Evolutionary conservation across 1,284 basidiomycete species (phyloP).

Genomic region (Pterula multifida): DNA sequence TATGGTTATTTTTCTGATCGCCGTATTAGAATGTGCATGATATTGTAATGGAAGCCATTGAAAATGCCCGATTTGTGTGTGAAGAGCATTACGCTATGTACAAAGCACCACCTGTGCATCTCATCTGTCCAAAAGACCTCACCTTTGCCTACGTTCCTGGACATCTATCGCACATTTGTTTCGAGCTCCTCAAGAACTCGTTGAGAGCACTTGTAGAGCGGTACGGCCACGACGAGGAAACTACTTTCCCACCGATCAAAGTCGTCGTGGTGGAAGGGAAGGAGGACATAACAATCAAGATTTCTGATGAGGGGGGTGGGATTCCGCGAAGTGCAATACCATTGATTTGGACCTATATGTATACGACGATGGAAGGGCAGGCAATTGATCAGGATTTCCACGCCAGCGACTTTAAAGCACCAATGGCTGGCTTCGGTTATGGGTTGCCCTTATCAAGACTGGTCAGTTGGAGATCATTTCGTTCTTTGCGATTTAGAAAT

Average conservation of each 20-base stretch:
- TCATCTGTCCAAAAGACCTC: conserved; percentile 85
- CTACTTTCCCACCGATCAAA: conserved; percentile 86
- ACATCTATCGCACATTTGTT: conserved; percentile 91
- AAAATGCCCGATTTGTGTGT: conserved; percentile 96
- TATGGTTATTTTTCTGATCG: conserved; percentile 7
- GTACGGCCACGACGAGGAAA: conserved; percentile 76
- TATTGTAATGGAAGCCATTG: conserved; percentile 96
- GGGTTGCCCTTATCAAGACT: conserved; percentile 84
- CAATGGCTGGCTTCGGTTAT: conserved; percentile 72
- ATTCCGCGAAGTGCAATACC: conserved; percentile 91
- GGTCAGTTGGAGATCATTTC: conserved; percentile 32
- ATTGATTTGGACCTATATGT: conserved; percentile 98
- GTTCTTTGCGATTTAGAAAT: not conserved
- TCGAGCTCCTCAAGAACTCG: conserved; percentile 98
- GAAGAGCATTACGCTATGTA: conserved; percentile 97
- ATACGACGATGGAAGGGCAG: conserved; percentile 93
- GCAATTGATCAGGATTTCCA: conserved; percentile 82
- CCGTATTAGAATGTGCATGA: conserved; percentile 68
- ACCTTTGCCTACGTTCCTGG: conserved; percentile 95
- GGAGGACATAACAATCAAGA: conserved; percentile 98
- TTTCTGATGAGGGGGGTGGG: conserved; percentile 72
- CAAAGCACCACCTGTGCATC: conserved; percentile 92
- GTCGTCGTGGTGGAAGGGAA: conserved; percentile 93
- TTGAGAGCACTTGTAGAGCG: conserved; percentile 94
- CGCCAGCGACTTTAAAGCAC: conserved; percentile 91